Percentiles rank a stretch among this genome's conserved stretches.
Conservation (phyloP, 805 yeast species). For the Nakazawaea wyomingensis region DNA sequence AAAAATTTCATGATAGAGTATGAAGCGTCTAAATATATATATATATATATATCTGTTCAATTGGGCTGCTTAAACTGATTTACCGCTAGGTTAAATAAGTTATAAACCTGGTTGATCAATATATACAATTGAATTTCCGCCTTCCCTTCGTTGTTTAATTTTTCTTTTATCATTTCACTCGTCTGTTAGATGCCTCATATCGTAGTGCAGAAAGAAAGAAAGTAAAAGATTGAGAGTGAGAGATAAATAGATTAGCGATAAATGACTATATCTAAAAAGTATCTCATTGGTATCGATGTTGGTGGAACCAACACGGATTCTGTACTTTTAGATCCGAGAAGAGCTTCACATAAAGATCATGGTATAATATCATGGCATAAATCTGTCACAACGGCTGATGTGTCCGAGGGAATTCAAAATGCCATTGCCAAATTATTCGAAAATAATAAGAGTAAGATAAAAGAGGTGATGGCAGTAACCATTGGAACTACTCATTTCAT, state of each 20-base stretch:
- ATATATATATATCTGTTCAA: too few relatives aligned
- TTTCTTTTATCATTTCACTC: too few relatives aligned
- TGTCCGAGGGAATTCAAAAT: slow-evolving; percentile 34
- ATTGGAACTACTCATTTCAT: slow-evolving; percentile 50
- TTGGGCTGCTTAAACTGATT: too few relatives aligned
- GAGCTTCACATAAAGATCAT: slow-evolving; percentile 17
- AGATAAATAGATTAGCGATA: neutral
- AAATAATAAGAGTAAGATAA: slow-evolving; percentile 17
- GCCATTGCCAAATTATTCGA: slow-evolving; percentile 32
- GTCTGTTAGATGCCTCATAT: too few relatives aligned
- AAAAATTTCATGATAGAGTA: too few relatives aligned
- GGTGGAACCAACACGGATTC: slow-evolving; percentile 50
- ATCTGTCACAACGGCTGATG: slow-evolving; percentile 38
- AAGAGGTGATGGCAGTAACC: slow-evolving; percentile 36
- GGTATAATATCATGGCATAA: slow-evolving; percentile 39
- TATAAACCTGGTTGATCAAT: too few relatives aligned
- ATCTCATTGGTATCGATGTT: slow-evolving; percentile 42
- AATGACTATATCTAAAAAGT: slow-evolving; percentile 10
- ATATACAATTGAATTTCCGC: too few relatives aligned
- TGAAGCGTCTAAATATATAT: too few relatives aligned
- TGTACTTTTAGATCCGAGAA: slow-evolving; percentile 36
- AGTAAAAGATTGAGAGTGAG: neutral
- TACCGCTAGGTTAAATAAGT: too few relatives aligned
- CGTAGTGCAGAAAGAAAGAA: neutral
- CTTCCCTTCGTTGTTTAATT: too few relatives aligned